Evolutionary conservation across 1,139 yeast species (phyloP), one percentile per base, ranked within the genome.

Genomic region (Candida sanyaensis): DNA sequence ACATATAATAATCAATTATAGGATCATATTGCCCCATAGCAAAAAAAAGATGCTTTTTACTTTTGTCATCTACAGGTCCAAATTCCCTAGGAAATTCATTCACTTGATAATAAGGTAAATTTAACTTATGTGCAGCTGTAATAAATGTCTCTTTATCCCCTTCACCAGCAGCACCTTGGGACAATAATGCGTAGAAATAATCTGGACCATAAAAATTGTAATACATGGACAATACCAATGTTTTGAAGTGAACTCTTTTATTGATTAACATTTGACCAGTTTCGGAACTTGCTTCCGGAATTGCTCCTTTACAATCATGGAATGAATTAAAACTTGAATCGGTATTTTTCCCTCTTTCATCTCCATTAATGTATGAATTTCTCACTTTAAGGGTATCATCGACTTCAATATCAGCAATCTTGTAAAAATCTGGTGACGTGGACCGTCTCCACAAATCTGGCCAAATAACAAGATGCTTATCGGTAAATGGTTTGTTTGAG

Each of bases 111-210:
- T 70, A 81, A 3, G 83, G 79, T 45, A 72, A 68, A 1, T 65
- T 62, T 50, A 79, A 66, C 28, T 68, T 77, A 51, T 78, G 79
- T 21, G 87, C 83, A 4, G 86, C 86, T 1, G 85, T 82, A 41
- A 79, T 72, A 52, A 81, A 78, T 0, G 87, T 83, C 55, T 83
- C 88, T 57, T 83, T 83, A 59, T 81, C 86, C 53, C 86, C 86
- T 60, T 80, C 81, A 42, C 85, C 85, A 5, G 84, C 80, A 29
- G 82, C 78, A 51, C 83, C 83, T 62, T 80, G 84, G 10, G 81
- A 75, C 43, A 81, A 62, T 46, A 82, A 59, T 12, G 77, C 75
- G 55, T 81, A 79, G 59, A 77, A 82, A 62, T 75, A 80, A 33
- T 70, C 67, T 31, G 82, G 82, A 0, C 86, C 86, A 62, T 73